phyloP scores from a whole-genome alignment of 2,329 filamentous ascomycete species.

The Aurifilum marmelostoma region DNA sequence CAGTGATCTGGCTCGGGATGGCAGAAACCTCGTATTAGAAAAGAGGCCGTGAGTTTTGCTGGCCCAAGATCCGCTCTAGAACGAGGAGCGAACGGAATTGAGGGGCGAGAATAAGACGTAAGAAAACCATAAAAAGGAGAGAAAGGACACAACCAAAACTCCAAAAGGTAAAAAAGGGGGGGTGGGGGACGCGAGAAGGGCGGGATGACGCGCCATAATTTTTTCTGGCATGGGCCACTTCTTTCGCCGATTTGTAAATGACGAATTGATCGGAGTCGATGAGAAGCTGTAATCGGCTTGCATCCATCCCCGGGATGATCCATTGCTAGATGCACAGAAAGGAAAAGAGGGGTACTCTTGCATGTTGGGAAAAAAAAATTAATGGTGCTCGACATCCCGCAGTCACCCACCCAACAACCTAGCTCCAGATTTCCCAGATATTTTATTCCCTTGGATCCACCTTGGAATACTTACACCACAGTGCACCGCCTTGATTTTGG shows the following conservation, averaged over 20 bases:
- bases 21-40: not conserved
- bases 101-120: not conserved
- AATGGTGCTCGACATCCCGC: not conserved
- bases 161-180: not conserved
- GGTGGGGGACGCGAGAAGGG: too few relatives aligned
- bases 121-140: not conserved
- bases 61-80: not conserved
- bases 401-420: not conserved
- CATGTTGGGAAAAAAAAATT: not conserved
- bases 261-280: not conserved
- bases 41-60: not conserved
- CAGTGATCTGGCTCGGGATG: not conserved
- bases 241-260: not conserved
- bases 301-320: not conserved
- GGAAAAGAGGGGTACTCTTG: not conserved
- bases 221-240: not conserved
- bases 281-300: not conserved
- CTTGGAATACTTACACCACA: slow-evolving; percentile 6
- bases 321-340: not conserved
- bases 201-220: not conserved
- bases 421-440: slow-evolving; percentile 1
- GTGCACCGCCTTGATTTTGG: not conserved
- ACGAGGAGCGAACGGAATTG: not conserved
- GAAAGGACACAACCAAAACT: too few relatives aligned
- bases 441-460: slow-evolving; percentile 3